Base-by-base conservation (phyloP, 208 protist species). In the Trypanosoma platydactyli region DNA sequence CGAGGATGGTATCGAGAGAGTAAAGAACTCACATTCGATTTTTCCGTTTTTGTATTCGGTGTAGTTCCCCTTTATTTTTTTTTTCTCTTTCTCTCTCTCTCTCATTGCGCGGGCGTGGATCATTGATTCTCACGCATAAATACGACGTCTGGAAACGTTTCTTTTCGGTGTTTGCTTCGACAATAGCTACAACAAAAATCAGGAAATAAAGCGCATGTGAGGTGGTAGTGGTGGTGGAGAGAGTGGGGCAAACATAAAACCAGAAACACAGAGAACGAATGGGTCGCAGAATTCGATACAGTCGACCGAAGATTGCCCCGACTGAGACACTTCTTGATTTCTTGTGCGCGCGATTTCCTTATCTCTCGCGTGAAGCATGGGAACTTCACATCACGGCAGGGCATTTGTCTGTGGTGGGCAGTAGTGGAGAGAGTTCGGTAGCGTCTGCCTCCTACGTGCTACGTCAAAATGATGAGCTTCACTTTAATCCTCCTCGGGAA, bases 401-500 rank as follows among this genome's bases (percentile, higher is more conserved):
- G 11, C 66, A 92, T 53, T 24, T 92, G 3, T 38, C 60, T 5
- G 73, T 92, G 22, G 12, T 27, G 12, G 35, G 50, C 22, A 46
- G 5, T 2, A 18, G 0, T 11, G 35, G 16, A 42, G 83, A 82
- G 46, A 64, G 56, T 20, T 38, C 65, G 7, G 9, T 46, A 33
- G 29, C 40, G 3, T 44, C 58, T n/a, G 75, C 27, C 1, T 44
- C 49, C 18, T 73, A 77, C 48, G 38, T 80, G 0, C 70, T 95
- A 0, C 50, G 50, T 18, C 89, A 95, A 51, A 68, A 77, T 9
- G 89, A 92, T 46, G 35, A 67, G 15, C 63, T 95, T 15, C 20
- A 63, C 18, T 95, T 90, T 68, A 51, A 79, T 6, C 86, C 89
- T 13, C 86, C 89, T n/a, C 84, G 73, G 1, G 68, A 80, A 7